Conservation (phyloP, 1,139 yeast genomes). For the Yamadazyma epiphylla region DNA sequence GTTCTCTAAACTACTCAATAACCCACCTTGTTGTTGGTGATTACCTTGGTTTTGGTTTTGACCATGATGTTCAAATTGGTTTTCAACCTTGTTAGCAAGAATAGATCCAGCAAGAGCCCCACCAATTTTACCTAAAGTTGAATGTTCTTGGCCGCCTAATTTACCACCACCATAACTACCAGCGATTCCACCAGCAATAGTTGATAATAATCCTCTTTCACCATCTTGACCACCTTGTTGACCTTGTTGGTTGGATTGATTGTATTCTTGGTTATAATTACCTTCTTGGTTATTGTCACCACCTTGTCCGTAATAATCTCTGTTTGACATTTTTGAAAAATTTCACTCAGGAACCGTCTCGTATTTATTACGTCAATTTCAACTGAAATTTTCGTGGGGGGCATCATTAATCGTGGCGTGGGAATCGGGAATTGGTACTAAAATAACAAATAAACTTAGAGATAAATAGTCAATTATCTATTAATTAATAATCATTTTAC, state of each 20-base stretch:
- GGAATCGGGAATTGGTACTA: too few species aligned
- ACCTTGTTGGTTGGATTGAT: conserved; percentile 6
- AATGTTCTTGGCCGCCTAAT: conserved; percentile 37
- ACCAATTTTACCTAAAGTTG: conserved; percentile 48
- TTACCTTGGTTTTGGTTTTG: conserved; percentile 10
- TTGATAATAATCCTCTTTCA: conserved; percentile 55
- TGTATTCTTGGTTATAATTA: conserved; percentile 12
- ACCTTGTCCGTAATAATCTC: conserved; percentile 55
- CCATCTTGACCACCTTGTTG: conserved; percentile 16
- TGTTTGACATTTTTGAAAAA: conserved; percentile 47
- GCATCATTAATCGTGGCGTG: too few species aligned
- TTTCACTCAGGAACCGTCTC: not conserved
- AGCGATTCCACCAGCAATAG: conserved; percentile 57
- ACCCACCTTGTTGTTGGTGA: conserved; percentile 8
- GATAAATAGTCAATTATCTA: too few species aligned
- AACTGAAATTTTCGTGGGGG: not conserved
- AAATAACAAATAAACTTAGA: too few species aligned
- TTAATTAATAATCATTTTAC: too few species aligned
- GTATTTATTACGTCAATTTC: not conserved
- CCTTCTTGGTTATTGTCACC: conserved; percentile 30
- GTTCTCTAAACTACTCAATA: conserved; percentile 9
- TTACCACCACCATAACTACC: conserved; percentile 53
- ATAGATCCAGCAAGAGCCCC: conserved; percentile 64
- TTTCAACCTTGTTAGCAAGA: conserved; percentile 53
- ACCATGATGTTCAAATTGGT: conserved; percentile 21